Conservation (phyloP, 2,329 filamentous ascomycete genomes). For the Pseudogymnoascus sp. region DNA sequence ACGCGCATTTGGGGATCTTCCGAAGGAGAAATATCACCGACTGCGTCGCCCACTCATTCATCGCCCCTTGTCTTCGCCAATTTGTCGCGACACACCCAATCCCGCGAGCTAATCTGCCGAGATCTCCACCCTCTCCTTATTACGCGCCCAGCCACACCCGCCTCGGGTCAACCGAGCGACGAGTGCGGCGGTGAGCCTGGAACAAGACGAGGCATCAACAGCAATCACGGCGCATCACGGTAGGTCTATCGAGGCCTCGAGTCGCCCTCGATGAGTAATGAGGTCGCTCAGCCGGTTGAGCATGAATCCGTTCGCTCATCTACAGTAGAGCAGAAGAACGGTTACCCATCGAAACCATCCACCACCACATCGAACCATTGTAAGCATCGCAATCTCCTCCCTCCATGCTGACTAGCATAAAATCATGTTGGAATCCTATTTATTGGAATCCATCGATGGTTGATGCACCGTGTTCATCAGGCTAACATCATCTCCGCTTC, state of each 20-base stretch:
- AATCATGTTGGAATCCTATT: background rate
- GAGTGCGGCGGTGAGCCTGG: slow-evolving; percentile 5
- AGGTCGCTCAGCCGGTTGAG: slow-evolving; percentile 28
- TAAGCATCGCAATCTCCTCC: background rate
- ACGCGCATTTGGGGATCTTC: background rate
- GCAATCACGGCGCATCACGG: slow-evolving; percentile 11
- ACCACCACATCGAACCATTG: slow-evolving; percentile 25
- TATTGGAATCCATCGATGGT: background rate
- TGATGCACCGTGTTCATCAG: background rate
- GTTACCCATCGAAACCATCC: slow-evolving; percentile 24
- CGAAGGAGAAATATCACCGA: background rate
- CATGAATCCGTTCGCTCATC: slow-evolving; percentile 26
- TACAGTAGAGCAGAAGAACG: slow-evolving; percentile 24
- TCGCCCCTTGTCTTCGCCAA: background rate
- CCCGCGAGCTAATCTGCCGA: slow-evolving; percentile 6
- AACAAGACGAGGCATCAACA: slow-evolving; percentile 8
- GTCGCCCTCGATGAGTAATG: slow-evolving; percentile 32
- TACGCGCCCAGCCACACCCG: slow-evolving; percentile 10
- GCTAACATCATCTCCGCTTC: background rate
- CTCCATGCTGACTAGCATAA: background rate
- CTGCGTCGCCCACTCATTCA: background rate
- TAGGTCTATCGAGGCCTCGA: slow-evolving; percentile 11
- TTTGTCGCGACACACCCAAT: slow-evolving; percentile 3
- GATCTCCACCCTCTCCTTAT: slow-evolving; percentile 7
- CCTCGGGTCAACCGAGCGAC: slow-evolving; percentile 3